Base-by-base conservation (phyloP, 2,329 filamentous ascomycete genomes). In the Aspergillaceae sp. region DNA sequence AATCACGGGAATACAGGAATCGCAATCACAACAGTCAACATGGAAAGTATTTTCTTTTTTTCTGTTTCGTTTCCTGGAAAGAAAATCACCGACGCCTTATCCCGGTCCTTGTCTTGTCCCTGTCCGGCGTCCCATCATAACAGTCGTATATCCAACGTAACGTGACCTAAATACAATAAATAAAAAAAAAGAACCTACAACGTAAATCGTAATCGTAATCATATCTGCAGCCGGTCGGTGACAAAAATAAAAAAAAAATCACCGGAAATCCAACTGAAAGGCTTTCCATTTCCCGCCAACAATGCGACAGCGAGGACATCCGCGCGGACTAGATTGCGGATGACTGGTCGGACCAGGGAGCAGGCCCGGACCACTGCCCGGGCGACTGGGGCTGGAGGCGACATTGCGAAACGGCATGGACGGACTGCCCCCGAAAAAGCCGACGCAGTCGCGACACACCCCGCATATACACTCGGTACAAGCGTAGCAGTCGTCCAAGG, bases 381-480 rank as follows among this genome's bases (percentile, higher is more conserved):
- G 59, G 11, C 58, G 63, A 27, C 56, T 57, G 2, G 59, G 60
- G 38, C 62, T 65, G 40, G 59, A 63, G 0, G 59, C 62, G 40
- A 61, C 58, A 42, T 63, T 69, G 11, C 64, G 52, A 45, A 68
- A 67, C 1, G 65, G 62, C 10, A 63, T 56, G 0, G 68, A 62
- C 19, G 69, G 67, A 48, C 68, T 69, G 51, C 63, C 61, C 43
- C 71, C 66, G 54, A 72, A 70, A 61, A 68, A 62, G 45, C 62
- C 60, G 48, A 96, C 88, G 59, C 91, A 97, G 48, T 88, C 82
- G 52, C 84, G 81, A 66, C 92, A 97, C 42, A 97, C 78, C 10
- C 90, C 91, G 63, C 88, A 94, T 52, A 97, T 94, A 65, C 92
- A 97, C 66, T 96, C 90, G 1, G 90, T 95, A 65, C 91, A 97